Conservation (phyloP, 2,329 filamentous ascomycete genomes). For the Calonectria ilicicola region DNA sequence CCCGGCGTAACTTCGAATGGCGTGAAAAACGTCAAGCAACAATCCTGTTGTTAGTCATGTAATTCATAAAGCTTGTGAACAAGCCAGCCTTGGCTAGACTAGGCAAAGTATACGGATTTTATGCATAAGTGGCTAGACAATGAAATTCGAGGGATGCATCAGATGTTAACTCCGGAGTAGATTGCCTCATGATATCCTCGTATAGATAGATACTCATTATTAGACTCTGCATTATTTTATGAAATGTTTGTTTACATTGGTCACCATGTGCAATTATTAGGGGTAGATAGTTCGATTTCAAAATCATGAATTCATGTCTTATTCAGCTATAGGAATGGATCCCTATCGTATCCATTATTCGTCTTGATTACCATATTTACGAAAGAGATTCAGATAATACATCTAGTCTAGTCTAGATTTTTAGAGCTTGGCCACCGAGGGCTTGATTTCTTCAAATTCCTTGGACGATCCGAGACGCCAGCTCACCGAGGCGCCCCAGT, state of each 20-base stretch:
- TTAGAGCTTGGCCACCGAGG: constrained; percentile 23
- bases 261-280: no score
- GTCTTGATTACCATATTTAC: not conserved
- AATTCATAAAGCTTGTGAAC: not conserved
- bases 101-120: not conserved
- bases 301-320: not conserved
- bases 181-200: not conserved
- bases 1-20: not conserved
- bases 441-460: constrained; percentile 39
- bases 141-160: not conserved
- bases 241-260: not conserved
- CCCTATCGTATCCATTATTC: not conserved
- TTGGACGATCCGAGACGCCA: constrained; percentile 51
- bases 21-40: not conserved
- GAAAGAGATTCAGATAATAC: not conserved
- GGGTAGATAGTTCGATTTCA: not conserved
- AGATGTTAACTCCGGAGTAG: not conserved
- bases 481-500: constrained; percentile 49
- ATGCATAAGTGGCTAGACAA: not conserved
- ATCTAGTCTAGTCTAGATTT: not conserved
- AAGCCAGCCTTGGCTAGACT: not conserved
- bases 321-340: not conserved
- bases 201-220: no score
- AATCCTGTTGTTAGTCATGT: not conserved
- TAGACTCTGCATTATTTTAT: not conserved